A percentile compares a stretch with the other conserved stretches of the same genome.
phyloP scores from a whole-genome alignment of 208 protist species.

The Crithidia sp. region DNA sequence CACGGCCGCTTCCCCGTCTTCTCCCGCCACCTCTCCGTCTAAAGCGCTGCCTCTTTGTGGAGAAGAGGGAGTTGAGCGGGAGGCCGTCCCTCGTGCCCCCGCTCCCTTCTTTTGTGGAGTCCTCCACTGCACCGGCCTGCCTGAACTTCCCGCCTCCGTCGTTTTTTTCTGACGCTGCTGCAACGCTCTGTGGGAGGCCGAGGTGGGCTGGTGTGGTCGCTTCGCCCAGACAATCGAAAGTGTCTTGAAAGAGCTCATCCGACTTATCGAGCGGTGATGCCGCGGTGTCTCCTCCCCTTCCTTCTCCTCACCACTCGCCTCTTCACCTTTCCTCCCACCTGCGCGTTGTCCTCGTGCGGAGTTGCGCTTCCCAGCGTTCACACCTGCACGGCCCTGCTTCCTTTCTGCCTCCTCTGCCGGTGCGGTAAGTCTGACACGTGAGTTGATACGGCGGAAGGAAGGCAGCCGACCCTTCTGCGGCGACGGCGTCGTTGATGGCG shows the following conservation, averaged over 20 bases:
- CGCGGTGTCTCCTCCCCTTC: neutral
- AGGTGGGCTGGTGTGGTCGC: neutral
- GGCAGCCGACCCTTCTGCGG: neutral
- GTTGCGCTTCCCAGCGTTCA: neutral
- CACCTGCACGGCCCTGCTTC: neutral
- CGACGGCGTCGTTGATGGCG: neutral
- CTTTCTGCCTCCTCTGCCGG: neutral
- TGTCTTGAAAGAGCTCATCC: neutral
- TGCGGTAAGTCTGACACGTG: neutral
- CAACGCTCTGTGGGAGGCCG: constrained; percentile 4
- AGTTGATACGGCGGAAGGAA: neutral
- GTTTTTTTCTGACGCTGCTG: neutral
- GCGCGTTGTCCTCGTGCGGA: neutral
- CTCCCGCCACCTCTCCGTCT: no score
- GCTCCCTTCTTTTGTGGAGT: neutral
- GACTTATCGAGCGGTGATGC: neutral
- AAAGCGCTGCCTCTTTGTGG: no score
- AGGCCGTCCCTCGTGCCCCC: no score
- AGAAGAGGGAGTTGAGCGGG: no score
- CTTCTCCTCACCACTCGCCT: neutral
- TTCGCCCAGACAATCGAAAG: constrained; percentile 17
- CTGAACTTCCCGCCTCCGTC: neutral
- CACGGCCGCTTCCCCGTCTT: no score
- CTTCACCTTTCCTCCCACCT: no score
- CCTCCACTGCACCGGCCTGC: neutral